A percentile compares a stretch with the other conserved stretches of the same genome.
phyloP scores from a whole-genome alignment of 306 rosid genomes.

The Lathyrus aphaca region DNA sequence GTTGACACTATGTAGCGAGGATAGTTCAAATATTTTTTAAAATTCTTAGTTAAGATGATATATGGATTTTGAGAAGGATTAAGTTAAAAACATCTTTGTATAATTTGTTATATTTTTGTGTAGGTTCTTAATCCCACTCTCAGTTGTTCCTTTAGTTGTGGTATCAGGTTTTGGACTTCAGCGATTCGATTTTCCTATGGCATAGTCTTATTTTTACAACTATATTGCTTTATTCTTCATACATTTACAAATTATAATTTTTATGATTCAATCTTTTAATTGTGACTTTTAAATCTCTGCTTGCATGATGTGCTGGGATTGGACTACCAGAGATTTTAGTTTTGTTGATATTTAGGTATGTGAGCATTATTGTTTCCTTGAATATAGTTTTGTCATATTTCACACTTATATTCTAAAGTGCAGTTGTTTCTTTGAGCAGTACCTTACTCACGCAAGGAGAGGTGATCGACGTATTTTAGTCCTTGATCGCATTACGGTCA shows the following conservation, averaged over 20 bases:
- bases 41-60: no score
- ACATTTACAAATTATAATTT: slow-evolving; percentile 13
- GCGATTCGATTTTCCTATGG: no score
- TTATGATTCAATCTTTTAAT: slow-evolving; percentile 16
- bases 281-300: slow-evolving; percentile 51
- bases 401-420: no score
- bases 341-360: no score
- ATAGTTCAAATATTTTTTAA: no score
- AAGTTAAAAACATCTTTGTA: slow-evolving; percentile 16
- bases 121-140: slow-evolving; percentile 84
- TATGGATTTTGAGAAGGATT: no score
- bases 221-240: slow-evolving; percentile 13
- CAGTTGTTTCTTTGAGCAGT: no score
- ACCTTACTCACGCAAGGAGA: slow-evolving; percentile 18
- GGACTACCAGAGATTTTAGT: slow-evolving; percentile 85
- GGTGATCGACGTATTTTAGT: slow-evolving; percentile 49
- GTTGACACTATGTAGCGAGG: no score
- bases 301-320: slow-evolving; percentile 88
- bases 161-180: slow-evolving; percentile 90
- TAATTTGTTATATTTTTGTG: slow-evolving; percentile 38
- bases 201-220: slow-evolving; percentile 23
- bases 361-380: background rate
- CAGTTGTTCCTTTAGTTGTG: slow-evolving; percentile 89
- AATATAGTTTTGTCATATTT: no score
- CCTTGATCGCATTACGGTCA: slow-evolving; percentile 72